phyloP scores from a whole-genome alignment of 148 eudicot genomes.

The Agrostemma githago region DNA sequence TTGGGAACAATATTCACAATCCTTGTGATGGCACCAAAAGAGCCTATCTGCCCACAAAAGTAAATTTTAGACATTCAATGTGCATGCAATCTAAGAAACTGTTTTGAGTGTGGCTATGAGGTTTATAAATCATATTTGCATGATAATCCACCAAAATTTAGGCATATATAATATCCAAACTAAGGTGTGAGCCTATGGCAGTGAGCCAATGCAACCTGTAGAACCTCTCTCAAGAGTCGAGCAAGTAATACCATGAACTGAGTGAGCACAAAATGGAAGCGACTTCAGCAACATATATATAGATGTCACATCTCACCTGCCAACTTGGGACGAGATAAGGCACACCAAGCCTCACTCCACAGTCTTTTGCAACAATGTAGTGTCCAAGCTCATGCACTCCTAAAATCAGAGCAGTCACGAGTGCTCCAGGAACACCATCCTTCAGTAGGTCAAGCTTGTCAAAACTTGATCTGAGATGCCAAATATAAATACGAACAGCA shows the following conservation, averaged over 20 bases:
- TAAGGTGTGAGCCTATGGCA: not conserved
- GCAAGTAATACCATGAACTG: not conserved
- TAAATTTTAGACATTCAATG: constrained; percentile 31
- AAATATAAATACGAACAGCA: constrained; percentile 10
- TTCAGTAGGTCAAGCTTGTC: constrained; percentile 71
- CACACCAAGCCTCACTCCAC: constrained; percentile 80
- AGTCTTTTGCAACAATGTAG: constrained; percentile 54
- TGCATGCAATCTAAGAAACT: not conserved
- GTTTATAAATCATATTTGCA: not conserved
- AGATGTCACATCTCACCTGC: constrained; percentile 65
- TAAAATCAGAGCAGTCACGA: constrained; percentile 78
- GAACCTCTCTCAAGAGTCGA: not conserved
- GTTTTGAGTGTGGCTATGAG: not conserved
- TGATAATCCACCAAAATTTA: not conserved
- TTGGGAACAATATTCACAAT: constrained; percentile 73
- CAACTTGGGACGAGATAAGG: constrained; percentile 96
- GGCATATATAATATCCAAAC: not conserved
- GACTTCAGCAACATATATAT: not conserved
- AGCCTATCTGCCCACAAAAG: constrained; percentile 92
- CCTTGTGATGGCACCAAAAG: constrained; percentile 94
- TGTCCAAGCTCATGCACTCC: constrained; percentile 91
- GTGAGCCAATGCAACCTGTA: not conserved
- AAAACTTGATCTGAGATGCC: constrained; percentile 63
- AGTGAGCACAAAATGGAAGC: not conserved
- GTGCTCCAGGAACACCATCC: constrained; percentile 88